These are phyloP conservation scores for Wolfiporia cocos DNA, from an alignment of 1,284 basidiomycete genomes.

Conservation along the genomic window DNA sequence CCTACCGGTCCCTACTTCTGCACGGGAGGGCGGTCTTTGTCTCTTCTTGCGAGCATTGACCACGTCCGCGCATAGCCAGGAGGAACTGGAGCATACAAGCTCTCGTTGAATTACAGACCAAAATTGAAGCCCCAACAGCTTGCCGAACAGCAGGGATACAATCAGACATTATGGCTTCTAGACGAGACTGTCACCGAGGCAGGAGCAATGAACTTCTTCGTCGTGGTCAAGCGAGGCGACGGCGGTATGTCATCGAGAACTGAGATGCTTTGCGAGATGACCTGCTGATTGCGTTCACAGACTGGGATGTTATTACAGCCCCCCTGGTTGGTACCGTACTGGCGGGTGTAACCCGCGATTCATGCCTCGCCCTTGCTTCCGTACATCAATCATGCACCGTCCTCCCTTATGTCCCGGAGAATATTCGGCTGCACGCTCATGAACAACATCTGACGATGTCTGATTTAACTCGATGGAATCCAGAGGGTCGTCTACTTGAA, in stretches of 20 bases:
- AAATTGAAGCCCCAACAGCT: slow-evolving; percentile 61
- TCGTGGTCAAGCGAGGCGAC: slow-evolving; percentile 39
- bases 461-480: slow-evolving; percentile 46
- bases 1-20: slow-evolving; percentile 74
- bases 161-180: slow-evolving; percentile 59
- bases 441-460: slow-evolving; percentile 36
- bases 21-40: slow-evolving; percentile 54
- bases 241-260: slow-evolving; percentile 33
- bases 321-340: slow-evolving; percentile 73
- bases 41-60: slow-evolving; percentile 63
- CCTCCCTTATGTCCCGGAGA: slow-evolving; percentile 30
- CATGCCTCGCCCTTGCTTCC: slow-evolving; percentile 58
- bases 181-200: slow-evolving; percentile 36
- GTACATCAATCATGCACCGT: slow-evolving; percentile 48
- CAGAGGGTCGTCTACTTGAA: slow-evolving; percentile 55
- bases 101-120: slow-evolving; percentile 68
- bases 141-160: slow-evolving; percentile 67
- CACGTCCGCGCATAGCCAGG: slow-evolving; percentile 83
- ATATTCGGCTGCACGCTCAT: slow-evolving; percentile 38
- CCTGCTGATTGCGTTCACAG: slow-evolving; percentile 25
- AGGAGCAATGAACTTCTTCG: slow-evolving; percentile 63
- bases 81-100: slow-evolving; percentile 63
- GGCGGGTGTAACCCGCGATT: slow-evolving; percentile 72
- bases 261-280: too few species aligned
- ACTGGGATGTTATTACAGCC: slow-evolving; percentile 65